Conservation (phyloP, 2,329 filamentous ascomycete species). For the Aspergillus terreus region DNA sequence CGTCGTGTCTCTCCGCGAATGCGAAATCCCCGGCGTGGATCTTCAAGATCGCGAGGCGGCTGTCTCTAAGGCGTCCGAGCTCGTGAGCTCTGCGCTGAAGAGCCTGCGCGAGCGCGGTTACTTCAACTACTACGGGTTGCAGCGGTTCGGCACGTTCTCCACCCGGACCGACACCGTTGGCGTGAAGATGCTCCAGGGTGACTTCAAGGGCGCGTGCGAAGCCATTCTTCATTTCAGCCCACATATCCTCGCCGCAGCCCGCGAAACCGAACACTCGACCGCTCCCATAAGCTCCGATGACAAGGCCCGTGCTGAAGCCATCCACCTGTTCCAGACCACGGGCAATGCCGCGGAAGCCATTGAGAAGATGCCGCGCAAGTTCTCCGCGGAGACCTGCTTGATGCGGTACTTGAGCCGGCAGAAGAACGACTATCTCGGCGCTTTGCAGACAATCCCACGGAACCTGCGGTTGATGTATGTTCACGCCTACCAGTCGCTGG, state of each 20-base stretch:
- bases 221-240: conserved; percentile 71
- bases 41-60: conserved; percentile 44
- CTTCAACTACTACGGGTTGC: conserved; percentile 97
- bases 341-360: conserved; percentile 60
- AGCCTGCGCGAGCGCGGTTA: conserved; percentile 73
- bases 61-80: conserved; percentile 39
- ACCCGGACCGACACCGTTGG: conserved; percentile 84
- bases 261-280: conserved; percentile 41
- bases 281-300: conserved; percentile 68
- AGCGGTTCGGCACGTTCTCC: conserved; percentile 86
- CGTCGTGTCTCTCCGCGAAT: conserved; percentile 84
- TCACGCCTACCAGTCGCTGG: conserved; percentile 89
- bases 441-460: conserved; percentile 73
- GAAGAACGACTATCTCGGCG: conserved; percentile 71
- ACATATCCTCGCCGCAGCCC: conserved; percentile 55
- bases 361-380: conserved; percentile 70
- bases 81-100: conserved; percentile 57
- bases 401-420: conserved; percentile 66
- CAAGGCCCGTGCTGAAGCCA: conserved; percentile 70
- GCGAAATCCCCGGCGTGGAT: conserved; percentile 54
- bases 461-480: conserved; percentile 90
- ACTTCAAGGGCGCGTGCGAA: conserved; percentile 76
- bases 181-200: conserved; percentile 73
- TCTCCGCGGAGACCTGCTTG: conserved; percentile 73
- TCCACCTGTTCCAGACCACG: conserved; percentile 67